phyloP scores from a whole-genome alignment of 2,329 filamentous ascomycete genomes.

The Cephalotrichum gorgonifer region DNA sequence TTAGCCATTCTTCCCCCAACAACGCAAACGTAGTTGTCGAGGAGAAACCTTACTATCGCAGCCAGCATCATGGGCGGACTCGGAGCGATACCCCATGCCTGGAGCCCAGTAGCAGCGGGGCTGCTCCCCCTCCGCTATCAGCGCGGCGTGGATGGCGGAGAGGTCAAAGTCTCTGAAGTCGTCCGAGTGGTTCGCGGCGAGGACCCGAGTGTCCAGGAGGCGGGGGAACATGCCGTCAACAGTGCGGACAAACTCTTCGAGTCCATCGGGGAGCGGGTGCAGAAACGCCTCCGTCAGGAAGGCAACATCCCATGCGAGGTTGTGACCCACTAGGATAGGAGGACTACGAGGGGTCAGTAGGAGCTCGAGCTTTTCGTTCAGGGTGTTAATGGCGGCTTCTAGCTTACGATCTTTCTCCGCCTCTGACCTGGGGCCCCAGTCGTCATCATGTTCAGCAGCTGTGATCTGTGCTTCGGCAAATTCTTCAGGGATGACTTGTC shows the following conservation, averaged over 20 bases:
- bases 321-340: slow-evolving; percentile 48
- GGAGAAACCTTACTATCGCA: slow-evolving; percentile 39
- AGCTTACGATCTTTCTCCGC: background rate
- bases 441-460: slow-evolving; percentile 9
- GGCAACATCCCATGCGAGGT: slow-evolving; percentile 52
- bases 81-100: background rate
- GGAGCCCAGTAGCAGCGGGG: background rate
- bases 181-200: slow-evolving; percentile 30
- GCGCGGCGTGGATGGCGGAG: slow-evolving; percentile 24
- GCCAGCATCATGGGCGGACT: slow-evolving; percentile 41
- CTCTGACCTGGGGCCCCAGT: slow-evolving; percentile 5
- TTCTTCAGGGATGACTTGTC: background rate
- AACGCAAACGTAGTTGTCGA: background rate
- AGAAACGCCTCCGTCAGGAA: slow-evolving; percentile 56
- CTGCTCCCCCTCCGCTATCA: background rate
- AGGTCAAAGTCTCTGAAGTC: slow-evolving; percentile 22
- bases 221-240: slow-evolving; percentile 36
- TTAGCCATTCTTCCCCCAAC: background rate
- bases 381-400: background rate
- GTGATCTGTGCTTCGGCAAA: background rate
- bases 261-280: slow-evolving; percentile 39
- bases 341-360: background rate
- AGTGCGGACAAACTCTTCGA: slow-evolving; percentile 39
- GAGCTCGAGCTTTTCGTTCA: background rate
- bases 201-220: slow-evolving; percentile 51